A percentile compares a stretch with the other conserved stretches of the same genome.
These are phyloP conservation scores for Oryza nivara DNA, from an alignment of 176 grass and related monocot genomes.

Conservation along the genomic window DNA sequence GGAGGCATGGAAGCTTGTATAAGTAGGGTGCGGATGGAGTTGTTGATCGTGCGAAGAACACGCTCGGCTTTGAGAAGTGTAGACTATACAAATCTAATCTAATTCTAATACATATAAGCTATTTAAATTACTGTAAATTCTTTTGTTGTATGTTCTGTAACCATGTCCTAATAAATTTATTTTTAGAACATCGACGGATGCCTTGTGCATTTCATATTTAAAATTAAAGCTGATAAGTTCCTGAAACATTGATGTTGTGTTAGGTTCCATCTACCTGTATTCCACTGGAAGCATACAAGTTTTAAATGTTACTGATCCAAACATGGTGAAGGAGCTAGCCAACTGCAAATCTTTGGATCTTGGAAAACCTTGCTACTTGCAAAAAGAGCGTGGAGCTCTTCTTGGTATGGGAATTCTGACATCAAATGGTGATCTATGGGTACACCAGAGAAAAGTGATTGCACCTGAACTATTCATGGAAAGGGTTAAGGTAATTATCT, in stretches of 20 bases:
- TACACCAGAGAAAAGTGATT: conserved; percentile 74
- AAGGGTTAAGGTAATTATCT: conserved; percentile 74
- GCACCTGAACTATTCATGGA: conserved; percentile 86
- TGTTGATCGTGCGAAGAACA: no score
- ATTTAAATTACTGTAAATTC: not conserved
- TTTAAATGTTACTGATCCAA: conserved; percentile 56
- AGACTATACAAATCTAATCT: no score
- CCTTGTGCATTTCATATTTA: not conserved
- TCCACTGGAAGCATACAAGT: conserved; percentile 62
- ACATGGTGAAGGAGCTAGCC: conserved; percentile 70
- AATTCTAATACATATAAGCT: no score
- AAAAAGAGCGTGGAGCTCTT: conserved; percentile 60
- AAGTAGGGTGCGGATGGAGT: no score
- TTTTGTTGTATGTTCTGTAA: not conserved
- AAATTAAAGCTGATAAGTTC: not conserved
- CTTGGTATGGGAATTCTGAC: conserved; percentile 73
- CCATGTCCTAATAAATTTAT: not conserved
- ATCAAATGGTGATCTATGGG: conserved; percentile 67
- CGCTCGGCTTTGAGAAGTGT: no score
- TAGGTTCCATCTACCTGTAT: conserved; percentile 70
- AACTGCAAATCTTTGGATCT: conserved; percentile 71
- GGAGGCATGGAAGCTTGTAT: no score
- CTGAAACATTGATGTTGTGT: conserved; percentile 10
- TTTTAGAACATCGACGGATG: not conserved
- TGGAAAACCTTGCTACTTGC: conserved; percentile 61